Evolutionary conservation across 1,284 basidiomycete species (phyloP), one percentile per base, ranked within the genome.

Genomic region (Macrocystidia cucumis): DNA sequence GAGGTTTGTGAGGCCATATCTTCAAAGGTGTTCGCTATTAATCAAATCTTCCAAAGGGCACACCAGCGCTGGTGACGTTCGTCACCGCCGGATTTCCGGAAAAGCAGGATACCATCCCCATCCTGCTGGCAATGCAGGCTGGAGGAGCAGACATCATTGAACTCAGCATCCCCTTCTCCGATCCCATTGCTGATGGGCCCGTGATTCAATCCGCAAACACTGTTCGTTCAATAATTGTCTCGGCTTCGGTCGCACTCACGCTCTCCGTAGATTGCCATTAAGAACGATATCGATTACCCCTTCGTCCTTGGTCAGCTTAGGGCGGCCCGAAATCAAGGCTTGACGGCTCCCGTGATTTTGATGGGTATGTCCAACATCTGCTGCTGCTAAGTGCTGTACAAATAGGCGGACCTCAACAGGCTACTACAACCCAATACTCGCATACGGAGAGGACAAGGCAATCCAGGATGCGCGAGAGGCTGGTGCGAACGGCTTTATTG

Each of bases 111-210:
- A 97, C 95, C 1, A 89, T 96, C 9, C 79, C 88, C 3, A 70
- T 95, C 38, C 61, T 98, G 66, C 76, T 98, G 24, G 86, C 86
- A 13, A 86, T 98, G 74, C 84, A 98, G 60, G 73, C 75, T 29
- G 95, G 93, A 32, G 96, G 95, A 14, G 79, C 90, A 30, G 92
- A 98, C 58, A 78, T 98, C 46, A 95, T 98, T 46, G 95, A 98
- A 61, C 74, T 98, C 21, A 96, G 96, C 17, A 75, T 98, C 23
- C 95, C 92, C 0, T 98, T 97, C 67, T 92, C 88, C 39, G 95
- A 98, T 65, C 95, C 95, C 6, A 89, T 92, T 48, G 95, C 91
- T 1, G 95, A 98, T 63, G 87, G 95, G 0, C 84, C 83, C 13
- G 78, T 80, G 4, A 98, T 98, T 44, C 95, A 98, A 56, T 82